phyloP scores from a whole-genome alignment of 345 rosid genomes.

The Noccaea bulbosa region DNA sequence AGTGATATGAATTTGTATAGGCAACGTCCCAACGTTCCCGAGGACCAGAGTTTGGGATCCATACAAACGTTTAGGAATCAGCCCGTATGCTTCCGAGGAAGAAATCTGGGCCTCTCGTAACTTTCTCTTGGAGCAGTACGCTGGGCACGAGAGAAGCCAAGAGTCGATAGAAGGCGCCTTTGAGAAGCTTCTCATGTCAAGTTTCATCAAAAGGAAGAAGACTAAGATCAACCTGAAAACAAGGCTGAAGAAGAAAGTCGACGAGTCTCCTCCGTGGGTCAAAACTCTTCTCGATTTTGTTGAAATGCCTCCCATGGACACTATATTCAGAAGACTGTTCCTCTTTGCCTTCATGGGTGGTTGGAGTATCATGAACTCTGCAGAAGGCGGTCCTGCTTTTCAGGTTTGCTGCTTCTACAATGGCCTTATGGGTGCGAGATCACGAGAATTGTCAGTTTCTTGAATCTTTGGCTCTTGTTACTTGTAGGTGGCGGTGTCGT shows the following conservation, averaged over 20 bases:
- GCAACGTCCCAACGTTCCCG: conserved; percentile 68
- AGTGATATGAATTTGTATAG: conserved; percentile 42
- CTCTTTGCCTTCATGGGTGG: conserved; percentile 99
- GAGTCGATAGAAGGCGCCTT: conserved; percentile 96
- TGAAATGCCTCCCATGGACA: conserved; percentile 79
- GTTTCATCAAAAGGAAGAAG: conserved; percentile 80
- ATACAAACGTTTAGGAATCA: conserved; percentile 77
- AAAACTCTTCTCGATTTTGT: conserved; percentile 74
- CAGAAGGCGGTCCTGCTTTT: conserved; percentile 99
- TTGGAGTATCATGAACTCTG: conserved; percentile 98
- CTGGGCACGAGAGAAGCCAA: conserved; percentile 90
- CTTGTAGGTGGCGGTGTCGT: conserved; percentile 89
- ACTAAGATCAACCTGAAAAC: conserved; percentile 83
- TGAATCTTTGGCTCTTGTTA: not conserved
- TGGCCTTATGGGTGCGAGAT: not conserved
- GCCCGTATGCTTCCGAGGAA: conserved; percentile 86
- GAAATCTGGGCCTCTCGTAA: conserved; percentile 98
- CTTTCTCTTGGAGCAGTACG: conserved; percentile 83
- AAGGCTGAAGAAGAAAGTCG: conserved; percentile 87
- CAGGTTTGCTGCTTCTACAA: conserved; percentile 65
- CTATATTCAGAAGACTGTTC: conserved; percentile 87
- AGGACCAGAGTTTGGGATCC: conserved; percentile 88
- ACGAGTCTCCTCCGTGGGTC: conserved; percentile 95
- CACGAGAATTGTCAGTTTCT: not conserved
- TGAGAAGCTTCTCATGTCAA: conserved; percentile 85